phyloP scores from a whole-genome alignment of 2,329 filamentous ascomycete genomes.

The Paecilomyces sp. region DNA sequence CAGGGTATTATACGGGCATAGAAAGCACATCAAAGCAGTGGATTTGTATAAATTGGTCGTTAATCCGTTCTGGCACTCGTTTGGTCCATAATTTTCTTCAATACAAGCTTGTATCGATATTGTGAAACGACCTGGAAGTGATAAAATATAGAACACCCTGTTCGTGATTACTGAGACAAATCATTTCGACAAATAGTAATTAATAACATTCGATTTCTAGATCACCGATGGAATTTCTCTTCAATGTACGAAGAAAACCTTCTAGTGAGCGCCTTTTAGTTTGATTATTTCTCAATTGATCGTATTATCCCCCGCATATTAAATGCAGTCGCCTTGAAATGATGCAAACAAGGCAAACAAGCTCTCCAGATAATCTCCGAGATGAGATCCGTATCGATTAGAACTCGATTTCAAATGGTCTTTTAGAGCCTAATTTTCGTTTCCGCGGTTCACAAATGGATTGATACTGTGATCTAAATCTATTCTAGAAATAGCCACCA shows the following conservation, averaged over 20 bases:
- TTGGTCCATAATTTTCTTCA: too few species aligned
- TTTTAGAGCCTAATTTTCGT: neutral
- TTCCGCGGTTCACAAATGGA: neutral
- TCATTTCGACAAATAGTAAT: too few species aligned
- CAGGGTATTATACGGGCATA: too few species aligned
- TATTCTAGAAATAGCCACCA: neutral
- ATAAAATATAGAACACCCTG: too few species aligned
- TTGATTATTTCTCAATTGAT: neutral
- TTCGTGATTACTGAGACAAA: too few species aligned
- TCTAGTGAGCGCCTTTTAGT: neutral
- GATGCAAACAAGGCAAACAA: slow-evolving; percentile 13
- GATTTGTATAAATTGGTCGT: too few species aligned
- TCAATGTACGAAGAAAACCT: neutral
- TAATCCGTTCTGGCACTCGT: too few species aligned
- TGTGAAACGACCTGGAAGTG: too few species aligned
- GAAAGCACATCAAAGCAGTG: too few species aligned
- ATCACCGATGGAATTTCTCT: too few species aligned
- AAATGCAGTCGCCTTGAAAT: neutral
- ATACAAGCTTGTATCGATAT: too few species aligned
- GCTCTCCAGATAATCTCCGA: slow-evolving; percentile 3
- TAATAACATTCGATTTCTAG: too few species aligned
- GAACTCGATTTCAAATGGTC: neutral
- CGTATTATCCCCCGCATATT: neutral
- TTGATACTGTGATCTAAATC: neutral
- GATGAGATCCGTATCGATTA: neutral